Evolutionary conservation across 306 rosid species (phyloP).

Genomic region (Citrullus mucosospermus): DNA sequence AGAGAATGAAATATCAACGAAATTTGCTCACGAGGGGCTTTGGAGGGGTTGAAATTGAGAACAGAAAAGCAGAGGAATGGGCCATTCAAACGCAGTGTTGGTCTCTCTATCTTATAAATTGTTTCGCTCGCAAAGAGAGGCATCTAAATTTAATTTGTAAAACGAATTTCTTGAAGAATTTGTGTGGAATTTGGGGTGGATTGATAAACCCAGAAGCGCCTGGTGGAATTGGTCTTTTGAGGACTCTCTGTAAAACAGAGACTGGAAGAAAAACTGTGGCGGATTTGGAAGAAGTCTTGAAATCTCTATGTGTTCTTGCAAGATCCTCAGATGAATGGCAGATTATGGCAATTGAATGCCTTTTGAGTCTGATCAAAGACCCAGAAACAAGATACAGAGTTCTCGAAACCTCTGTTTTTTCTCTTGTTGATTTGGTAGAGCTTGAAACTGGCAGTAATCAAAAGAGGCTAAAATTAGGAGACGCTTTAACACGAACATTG

Average conservation of each 20-base stretch:
- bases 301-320: constrained; percentile 29
- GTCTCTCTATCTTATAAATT: constrained; percentile 42
- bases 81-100: constrained; percentile 52
- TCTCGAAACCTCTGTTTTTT: constrained; percentile 20
- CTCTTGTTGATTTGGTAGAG: constrained; percentile 46
- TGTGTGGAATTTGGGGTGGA: constrained; percentile 56
- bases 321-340: constrained; percentile 51
- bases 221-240: constrained; percentile 41
- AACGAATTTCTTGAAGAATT: constrained; percentile 20
- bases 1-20: constrained; percentile 42
- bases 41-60: constrained; percentile 45
- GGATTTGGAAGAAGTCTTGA: constrained; percentile 19
- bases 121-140: constrained; percentile 41
- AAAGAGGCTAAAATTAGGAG: constrained; percentile 28
- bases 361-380: constrained; percentile 45
- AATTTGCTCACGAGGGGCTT: constrained; percentile 47
- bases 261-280: constrained; percentile 38
- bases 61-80: constrained; percentile 63
- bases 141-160: constrained; percentile 39
- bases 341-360: constrained; percentile 39
- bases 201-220: constrained; percentile 29
- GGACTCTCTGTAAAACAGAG: constrained; percentile 34
- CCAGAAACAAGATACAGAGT: constrained; percentile 36
- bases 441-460: constrained; percentile 6
- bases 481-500: constrained; percentile 30